phyloP scores from a whole-genome alignment of 2,329 filamentous ascomycete genomes.

The Xylariaceae sp. region DNA sequence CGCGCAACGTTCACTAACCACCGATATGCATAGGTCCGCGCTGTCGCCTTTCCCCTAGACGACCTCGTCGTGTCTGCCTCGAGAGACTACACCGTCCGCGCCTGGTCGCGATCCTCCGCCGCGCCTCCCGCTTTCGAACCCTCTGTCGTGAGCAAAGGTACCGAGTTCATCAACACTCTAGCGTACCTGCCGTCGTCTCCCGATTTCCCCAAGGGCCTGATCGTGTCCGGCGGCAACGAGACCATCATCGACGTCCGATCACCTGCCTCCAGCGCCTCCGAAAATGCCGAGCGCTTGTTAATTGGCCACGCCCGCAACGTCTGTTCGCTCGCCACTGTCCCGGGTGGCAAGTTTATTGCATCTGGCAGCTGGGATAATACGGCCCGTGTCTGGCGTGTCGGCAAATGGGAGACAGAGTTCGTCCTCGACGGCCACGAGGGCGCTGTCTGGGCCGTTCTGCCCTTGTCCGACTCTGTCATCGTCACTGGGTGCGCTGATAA shows the following conservation, averaged over 20 bases:
- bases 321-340: conserved; percentile 76
- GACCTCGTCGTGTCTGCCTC: conserved; percentile 79
- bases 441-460: conserved; percentile 83
- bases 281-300: conserved; percentile 80
- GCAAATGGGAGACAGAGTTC: conserved; percentile 75
- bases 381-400: conserved; percentile 80
- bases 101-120: conserved; percentile 70
- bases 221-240: conserved; percentile 86
- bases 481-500: conserved; percentile 93
- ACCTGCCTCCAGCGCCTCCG: conserved; percentile 60
- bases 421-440: conserved; percentile 72
- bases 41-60: conserved; percentile 71
- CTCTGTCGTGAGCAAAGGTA: conserved; percentile 73
- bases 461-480: conserved; percentile 73
- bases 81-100: conserved; percentile 82
- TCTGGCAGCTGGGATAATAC: conserved; percentile 94
- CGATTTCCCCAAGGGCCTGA: conserved; percentile 70
- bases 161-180: conserved; percentile 83
- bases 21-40: conserved; percentile 65
- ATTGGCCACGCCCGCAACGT: conserved; percentile 86
- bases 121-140: conserved; percentile 70
- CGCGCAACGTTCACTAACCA: conserved; percentile 5
- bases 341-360: conserved; percentile 69
- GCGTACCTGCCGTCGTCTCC: conserved; percentile 68
- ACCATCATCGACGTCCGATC: conserved; percentile 87